Evolutionary conservation across 1,284 basidiomycete species (phyloP).

Genomic region (Cystobasidium pallidum): DNA sequence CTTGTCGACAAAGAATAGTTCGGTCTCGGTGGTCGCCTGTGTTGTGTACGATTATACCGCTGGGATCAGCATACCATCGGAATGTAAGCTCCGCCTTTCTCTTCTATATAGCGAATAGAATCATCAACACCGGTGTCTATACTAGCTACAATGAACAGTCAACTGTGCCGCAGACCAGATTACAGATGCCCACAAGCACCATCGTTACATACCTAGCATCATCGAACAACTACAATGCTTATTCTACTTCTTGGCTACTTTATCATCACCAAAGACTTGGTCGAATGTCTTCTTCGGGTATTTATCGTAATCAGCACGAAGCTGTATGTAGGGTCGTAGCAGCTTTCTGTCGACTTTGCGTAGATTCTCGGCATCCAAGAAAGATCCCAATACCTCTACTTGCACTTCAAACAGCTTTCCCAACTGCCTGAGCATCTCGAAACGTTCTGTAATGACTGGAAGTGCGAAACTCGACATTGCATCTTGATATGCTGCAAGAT

Average conservation of each 20-base stretch:
- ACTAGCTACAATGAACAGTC: not conserved
- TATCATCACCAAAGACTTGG: conserved; percentile 46
- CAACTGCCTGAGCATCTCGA: conserved; percentile 96
- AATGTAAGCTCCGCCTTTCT: too few species aligned
- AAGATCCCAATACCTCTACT: conserved; percentile 87
- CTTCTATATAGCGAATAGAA: too few species aligned
- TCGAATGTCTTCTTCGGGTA: conserved; percentile 50
- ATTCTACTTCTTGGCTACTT: not conserved
- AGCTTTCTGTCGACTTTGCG: conserved; percentile 85
- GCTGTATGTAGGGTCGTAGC: conserved; percentile 85
- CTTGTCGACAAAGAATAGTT: too few species aligned
- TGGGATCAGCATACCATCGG: too few species aligned
- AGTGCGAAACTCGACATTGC: conserved; percentile 78
- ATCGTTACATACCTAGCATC: not conserved
- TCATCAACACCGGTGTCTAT: too few species aligned
- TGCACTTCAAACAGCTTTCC: conserved; percentile 95
- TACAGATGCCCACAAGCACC: not conserved
- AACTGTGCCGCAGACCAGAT: not conserved
- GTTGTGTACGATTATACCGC: too few species aligned
- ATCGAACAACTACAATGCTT: too few species aligned
- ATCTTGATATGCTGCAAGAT: conserved; percentile 96
- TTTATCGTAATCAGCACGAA: conserved; percentile 75
- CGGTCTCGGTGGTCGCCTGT: too few species aligned
- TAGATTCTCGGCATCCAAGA: conserved; percentile 82
- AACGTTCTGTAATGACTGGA: conserved; percentile 84